These are phyloP conservation scores for Dendrobium officinale DNA, from an alignment of 106 monocot species.

Conservation along the genomic window DNA sequence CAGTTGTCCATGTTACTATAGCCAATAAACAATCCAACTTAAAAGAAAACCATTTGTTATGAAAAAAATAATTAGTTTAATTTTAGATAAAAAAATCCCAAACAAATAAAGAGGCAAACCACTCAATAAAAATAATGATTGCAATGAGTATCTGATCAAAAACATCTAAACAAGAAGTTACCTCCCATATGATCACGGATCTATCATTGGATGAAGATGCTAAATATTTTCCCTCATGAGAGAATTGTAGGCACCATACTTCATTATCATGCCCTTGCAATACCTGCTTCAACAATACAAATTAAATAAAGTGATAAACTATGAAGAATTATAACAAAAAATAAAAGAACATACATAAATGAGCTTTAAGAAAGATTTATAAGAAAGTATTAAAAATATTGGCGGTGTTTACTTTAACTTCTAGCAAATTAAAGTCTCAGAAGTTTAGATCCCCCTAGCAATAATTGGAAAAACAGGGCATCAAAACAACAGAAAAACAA, in stretches of 20 bases:
- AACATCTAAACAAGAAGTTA: slow-evolving; percentile 22
- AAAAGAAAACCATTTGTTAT: not conserved
- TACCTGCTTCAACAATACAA: slow-evolving; percentile 40
- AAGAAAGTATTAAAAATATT: not conserved
- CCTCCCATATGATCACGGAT: slow-evolving; percentile 94
- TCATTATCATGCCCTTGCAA: slow-evolving; percentile 70
- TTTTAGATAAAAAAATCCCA: not conserved
- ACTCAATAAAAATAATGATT: not conserved
- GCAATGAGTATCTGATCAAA: not conserved
- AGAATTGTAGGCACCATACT: slow-evolving; percentile 89
- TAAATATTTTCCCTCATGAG: slow-evolving; percentile 87
- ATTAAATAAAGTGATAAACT: not conserved
- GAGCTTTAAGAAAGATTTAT: not conserved
- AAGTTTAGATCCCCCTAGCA: not conserved
- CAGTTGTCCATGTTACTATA: not conserved
- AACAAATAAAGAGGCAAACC: not conserved
- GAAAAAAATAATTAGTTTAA: not conserved
- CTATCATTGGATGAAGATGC: slow-evolving; percentile 84
- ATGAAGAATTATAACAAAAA: not conserved
- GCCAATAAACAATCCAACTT: not conserved
- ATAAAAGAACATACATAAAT: not conserved
- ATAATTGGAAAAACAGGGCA: not conserved
- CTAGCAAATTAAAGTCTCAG: not conserved
- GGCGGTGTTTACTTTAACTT: not conserved
- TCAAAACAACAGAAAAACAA: not conserved